Conservation (phyloP, 441 rosid genomes). For the Theobroma grandiflorum region DNA sequence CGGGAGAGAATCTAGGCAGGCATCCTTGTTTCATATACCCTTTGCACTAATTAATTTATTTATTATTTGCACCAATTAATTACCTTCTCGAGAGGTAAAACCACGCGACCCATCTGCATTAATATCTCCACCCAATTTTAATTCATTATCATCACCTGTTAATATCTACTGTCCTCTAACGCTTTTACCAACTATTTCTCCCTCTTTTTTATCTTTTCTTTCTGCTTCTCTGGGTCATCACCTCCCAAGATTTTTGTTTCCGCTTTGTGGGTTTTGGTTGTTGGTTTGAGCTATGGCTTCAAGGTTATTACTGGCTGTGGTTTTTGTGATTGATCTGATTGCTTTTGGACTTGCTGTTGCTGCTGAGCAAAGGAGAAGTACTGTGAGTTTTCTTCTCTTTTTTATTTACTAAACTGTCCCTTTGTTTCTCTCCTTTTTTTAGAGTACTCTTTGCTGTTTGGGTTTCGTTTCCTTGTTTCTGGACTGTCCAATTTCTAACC, state of each 20-base stretch:
- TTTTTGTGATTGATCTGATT: slow-evolving; percentile 74
- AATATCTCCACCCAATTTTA: neutral
- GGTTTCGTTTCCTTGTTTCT: neutral
- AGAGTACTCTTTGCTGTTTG: neutral
- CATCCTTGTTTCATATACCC: neutral
- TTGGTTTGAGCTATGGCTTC: slow-evolving; percentile 62
- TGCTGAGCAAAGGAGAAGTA: slow-evolving; percentile 89
- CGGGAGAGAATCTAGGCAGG: neutral
- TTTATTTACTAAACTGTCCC: neutral
- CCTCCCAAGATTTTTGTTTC: neutral
- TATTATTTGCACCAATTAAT: neutral
- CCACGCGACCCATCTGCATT: neutral
- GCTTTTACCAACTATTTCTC: neutral
- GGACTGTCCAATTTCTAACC: neutral
- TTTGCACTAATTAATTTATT: neutral
- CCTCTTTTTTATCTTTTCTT: neutral
- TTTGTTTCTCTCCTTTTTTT: neutral
- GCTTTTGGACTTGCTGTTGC: slow-evolving; percentile 95
- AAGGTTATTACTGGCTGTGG: slow-evolving; percentile 59
- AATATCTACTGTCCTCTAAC: slow-evolving; percentile 22
- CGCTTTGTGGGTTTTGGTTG: neutral
- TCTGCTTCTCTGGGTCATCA: neutral
- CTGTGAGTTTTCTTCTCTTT: slow-evolving; percentile 52
- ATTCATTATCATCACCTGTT: neutral
- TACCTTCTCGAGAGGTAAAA: slow-evolving; percentile 19